A percentile compares a stretch with the other conserved stretches of the same genome.
Evolutionary conservation across 148 eudicot species (phyloP).

Genomic region (Amaranthus palmeri): DNA sequence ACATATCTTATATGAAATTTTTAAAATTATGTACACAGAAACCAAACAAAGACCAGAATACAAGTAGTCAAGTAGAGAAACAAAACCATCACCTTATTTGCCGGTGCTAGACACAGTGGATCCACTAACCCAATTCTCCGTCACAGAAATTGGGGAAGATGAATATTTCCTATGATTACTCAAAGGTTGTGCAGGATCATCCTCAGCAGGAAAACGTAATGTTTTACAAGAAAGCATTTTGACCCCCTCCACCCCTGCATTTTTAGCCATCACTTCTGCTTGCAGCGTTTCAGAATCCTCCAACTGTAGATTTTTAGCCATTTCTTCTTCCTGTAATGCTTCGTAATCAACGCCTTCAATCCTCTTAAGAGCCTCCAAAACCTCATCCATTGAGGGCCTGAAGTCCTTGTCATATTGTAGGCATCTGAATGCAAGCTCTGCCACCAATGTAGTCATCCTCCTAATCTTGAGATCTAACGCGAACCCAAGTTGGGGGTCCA

Average conservation of each 20-base stretch:
- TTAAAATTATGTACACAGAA: too few relatives aligned
- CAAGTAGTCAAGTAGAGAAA: not conserved
- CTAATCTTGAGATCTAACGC: not conserved
- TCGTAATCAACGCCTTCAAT: constrained; percentile 16
- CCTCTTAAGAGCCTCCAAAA: constrained; percentile 7
- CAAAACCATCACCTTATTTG: not conserved
- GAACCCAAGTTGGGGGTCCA: constrained; percentile 18
- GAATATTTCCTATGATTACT: not conserved
- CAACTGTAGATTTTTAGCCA: not conserved
- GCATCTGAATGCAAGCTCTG: constrained; percentile 14
- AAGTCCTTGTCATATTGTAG: constrained; percentile 15
- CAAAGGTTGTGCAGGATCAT: constrained; percentile 1
- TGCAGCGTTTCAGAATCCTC: constrained; percentile 8
- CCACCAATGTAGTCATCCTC: constrained; percentile 14
- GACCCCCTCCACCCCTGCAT: not conserved
- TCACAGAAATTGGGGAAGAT: constrained; percentile 20
- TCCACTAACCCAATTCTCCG: constrained; percentile 13
- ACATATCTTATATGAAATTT: too few relatives aligned
- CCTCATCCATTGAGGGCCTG: constrained; percentile 14
- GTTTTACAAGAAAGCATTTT: not conserved
- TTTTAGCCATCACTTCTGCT: not conserved
- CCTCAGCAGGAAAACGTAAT: not conserved
- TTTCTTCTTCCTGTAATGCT: not conserved
- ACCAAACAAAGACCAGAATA: too few relatives aligned
- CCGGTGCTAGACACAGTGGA: constrained; percentile 6